These are phyloP conservation scores for Aspergillus kassunensis DNA, from an alignment of 495 filamentous ascomycete species.

Conservation along the genomic window DNA sequence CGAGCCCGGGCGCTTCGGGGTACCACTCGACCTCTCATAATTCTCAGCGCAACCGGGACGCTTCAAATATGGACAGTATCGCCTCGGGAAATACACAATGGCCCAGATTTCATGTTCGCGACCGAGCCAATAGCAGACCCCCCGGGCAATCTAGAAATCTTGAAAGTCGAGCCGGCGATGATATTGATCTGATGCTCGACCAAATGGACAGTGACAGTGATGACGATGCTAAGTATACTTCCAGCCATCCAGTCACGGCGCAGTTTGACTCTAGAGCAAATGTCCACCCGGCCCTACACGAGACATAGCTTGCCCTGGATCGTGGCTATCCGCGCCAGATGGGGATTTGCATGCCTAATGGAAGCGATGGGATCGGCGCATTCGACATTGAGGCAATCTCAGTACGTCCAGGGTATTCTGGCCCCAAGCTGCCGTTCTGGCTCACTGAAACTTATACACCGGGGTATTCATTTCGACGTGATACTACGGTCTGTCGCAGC, in stretches of 20 bases:
- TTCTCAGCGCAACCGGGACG: conserved; percentile 19
- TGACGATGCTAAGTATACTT: conserved; percentile 26
- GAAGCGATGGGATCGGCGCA: no score
- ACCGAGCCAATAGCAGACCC: not conserved
- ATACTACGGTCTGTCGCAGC: no score
- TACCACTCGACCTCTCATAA: conserved; percentile 37
- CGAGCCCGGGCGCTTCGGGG: conserved; percentile 72
- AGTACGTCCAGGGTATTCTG: no score
- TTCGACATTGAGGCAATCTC: no score
- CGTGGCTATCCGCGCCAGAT: no score
- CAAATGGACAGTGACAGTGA: conserved; percentile 49
- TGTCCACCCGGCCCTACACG: not conserved
- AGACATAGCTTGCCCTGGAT: not conserved
- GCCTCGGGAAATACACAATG: conserved; percentile 25
- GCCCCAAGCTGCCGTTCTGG: no score
- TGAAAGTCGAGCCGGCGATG: conserved; percentile 41
- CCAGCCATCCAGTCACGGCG: not conserved
- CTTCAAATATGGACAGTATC: conserved; percentile 25
- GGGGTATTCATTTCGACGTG: not conserved
- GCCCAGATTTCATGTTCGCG: conserved; percentile 10
- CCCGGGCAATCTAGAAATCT: conserved; percentile 16
- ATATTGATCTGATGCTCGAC: conserved; percentile 51
- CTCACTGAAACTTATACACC: no score
- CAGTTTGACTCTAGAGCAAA: not conserved
- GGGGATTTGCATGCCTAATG: not conserved